Evolutionary conservation across 257 asterid genomes (phyloP).

Genomic region (Solanum peruvianum): DNA sequence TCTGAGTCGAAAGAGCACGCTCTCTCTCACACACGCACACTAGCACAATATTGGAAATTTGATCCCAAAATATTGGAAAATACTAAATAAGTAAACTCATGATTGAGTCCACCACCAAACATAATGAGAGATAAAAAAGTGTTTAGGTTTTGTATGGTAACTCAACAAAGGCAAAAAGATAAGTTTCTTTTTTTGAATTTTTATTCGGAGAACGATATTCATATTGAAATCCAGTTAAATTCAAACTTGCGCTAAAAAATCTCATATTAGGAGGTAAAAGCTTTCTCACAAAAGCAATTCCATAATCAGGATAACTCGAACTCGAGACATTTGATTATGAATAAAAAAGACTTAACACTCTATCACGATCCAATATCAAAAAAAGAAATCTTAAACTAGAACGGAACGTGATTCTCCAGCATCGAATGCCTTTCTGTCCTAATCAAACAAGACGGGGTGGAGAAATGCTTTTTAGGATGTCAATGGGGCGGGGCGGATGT

Average conservation of each 20-base stretch:
- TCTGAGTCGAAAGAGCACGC: background rate
- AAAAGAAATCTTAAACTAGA: background rate
- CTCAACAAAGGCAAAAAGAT: background rate
- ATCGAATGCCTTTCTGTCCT: background rate
- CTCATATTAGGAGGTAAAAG: too few relatives aligned
- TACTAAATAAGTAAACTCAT: background rate
- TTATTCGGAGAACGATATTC: background rate
- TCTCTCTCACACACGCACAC: too few relatives aligned
- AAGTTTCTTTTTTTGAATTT: too few relatives aligned
- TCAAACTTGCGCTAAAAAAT: fast-evolving
- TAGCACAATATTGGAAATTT: background rate
- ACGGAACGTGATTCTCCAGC: background rate
- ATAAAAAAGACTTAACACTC: background rate
- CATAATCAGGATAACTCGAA: too few relatives aligned
- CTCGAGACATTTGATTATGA: background rate
- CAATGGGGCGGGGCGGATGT: too few relatives aligned
- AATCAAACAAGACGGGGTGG: background rate
- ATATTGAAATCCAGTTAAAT: fast-evolving
- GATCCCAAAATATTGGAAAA: background rate
- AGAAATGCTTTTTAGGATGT: background rate
- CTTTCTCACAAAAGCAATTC: too few relatives aligned
- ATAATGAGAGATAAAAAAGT: background rate
- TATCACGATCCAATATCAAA: too few relatives aligned
- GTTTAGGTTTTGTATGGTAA: background rate
- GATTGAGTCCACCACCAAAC: background rate